These are phyloP conservation scores for Plenodomus tracheiphilus DNA, from an alignment of 2,329 filamentous ascomycete species.

Conservation along the genomic window DNA sequence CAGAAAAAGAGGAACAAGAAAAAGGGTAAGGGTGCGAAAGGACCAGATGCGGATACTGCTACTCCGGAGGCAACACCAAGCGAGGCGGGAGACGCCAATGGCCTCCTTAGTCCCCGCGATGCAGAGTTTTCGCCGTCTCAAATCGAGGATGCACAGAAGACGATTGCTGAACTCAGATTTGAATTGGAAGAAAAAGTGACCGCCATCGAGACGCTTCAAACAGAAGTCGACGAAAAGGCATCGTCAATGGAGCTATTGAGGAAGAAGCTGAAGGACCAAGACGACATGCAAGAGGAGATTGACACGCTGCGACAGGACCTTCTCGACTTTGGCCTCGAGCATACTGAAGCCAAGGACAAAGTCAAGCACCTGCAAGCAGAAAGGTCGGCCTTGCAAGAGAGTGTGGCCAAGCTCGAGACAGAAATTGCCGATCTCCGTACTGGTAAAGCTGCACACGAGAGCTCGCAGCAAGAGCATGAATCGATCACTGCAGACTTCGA, in stretches of 20 bases:
- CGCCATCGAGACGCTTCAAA: slow-evolving; percentile 36
- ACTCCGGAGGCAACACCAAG: slow-evolving; percentile 40
- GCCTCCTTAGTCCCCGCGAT: slow-evolving; percentile 37
- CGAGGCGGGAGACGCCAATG: slow-evolving; percentile 44
- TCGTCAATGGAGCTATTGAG: slow-evolving; percentile 72
- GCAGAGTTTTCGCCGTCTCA: slow-evolving; percentile 49
- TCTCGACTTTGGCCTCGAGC: slow-evolving; percentile 76
- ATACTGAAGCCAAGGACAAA: slow-evolving; percentile 80
- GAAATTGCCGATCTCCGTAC: slow-evolving; percentile 64
- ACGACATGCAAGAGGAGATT: slow-evolving; percentile 81
- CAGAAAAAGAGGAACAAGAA: slow-evolving; percentile 84
- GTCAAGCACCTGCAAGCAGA: slow-evolving; percentile 70
- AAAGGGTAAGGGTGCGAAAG: slow-evolving; percentile 75
- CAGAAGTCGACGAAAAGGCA: slow-evolving; percentile 59
- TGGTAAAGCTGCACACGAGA: slow-evolving; percentile 51
- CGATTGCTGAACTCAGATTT: slow-evolving; percentile 34
- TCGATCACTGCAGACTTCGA: slow-evolving; percentile 68
- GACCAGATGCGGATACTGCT: slow-evolving; percentile 33
- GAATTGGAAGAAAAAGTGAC: slow-evolving; percentile 42
- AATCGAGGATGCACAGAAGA: slow-evolving; percentile 34
- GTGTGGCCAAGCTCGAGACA: slow-evolving; percentile 69
- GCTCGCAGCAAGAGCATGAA: slow-evolving; percentile 56
- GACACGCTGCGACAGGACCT: slow-evolving; percentile 81
- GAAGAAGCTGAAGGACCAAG: slow-evolving; percentile 72
- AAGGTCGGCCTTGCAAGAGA: slow-evolving; percentile 66